Conservation (phyloP, 2,329 filamentous ascomycete species). For the Botrytis fabae region DNA sequence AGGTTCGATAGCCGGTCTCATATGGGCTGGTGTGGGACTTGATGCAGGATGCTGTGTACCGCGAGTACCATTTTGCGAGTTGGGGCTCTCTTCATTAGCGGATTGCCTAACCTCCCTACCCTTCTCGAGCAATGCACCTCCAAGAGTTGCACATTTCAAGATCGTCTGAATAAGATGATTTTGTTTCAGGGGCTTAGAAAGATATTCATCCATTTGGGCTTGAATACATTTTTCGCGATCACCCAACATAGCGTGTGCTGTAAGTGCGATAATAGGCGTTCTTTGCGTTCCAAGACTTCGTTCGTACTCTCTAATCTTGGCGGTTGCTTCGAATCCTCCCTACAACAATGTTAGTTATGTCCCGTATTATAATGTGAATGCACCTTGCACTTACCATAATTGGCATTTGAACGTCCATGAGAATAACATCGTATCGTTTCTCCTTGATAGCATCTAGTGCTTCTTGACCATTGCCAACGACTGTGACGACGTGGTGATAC, state of each 20-base stretch:
- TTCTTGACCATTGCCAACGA: constrained; percentile 92
- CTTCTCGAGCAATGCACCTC: constrained; percentile 78
- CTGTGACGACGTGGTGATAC: constrained; percentile 88
- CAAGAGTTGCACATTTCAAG: constrained; percentile 91
- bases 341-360: constrained; percentile 47
- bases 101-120: constrained; percentile 57
- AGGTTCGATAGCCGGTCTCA: constrained; percentile 56
- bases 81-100: constrained; percentile 37
- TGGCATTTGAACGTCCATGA: constrained; percentile 99
- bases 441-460: constrained; percentile 90
- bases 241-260: constrained; percentile 97
- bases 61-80: constrained; percentile 28
- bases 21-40: constrained; percentile 26
- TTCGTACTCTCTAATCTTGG: constrained; percentile 95
- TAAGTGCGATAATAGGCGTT: constrained; percentile 94
- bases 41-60: constrained; percentile 24
- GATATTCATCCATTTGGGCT: constrained; percentile 98
- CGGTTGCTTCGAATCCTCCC: constrained; percentile 96
- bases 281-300: constrained; percentile 74
- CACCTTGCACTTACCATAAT: constrained; percentile 73
- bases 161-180: constrained; percentile 98
- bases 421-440: constrained; percentile 90
- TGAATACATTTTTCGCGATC: constrained; percentile 98
- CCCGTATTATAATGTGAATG: not conserved
- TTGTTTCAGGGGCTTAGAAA: constrained; percentile 94